Base-by-base conservation (phyloP, 2,329 filamentous ascomycete species). In the Pestalotiopsis sp. region DNA sequence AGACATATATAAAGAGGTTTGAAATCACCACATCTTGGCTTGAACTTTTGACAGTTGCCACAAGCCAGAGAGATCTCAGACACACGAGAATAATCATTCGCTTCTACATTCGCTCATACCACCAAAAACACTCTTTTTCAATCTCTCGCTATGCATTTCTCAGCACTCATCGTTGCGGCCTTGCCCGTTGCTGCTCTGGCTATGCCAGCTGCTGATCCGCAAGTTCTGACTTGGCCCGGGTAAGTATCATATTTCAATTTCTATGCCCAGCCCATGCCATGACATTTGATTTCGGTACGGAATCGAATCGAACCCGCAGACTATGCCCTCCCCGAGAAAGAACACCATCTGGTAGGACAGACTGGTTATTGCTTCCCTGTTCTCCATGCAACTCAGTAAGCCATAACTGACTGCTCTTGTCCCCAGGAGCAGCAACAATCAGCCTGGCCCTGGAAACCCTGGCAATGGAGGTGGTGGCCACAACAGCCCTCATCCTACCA, bases 131-230 rank as follows among this genome's bases (percentile, higher is more conserved):
- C 14, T 39, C n/a, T 23, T 20, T 36, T 23, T n/a, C n/a, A 36
- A 62, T 5, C 11, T n/a, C 2, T 11, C 59, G 38, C 17, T 7
- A 62, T 62, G 59, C 59, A 62, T 12, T 62, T 62, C 59, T 62
- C 59, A 11, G 12, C 59, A 36, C 6, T 62, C 31, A 27, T 62
- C 1, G 4, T 62, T 20, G 59, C 59, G 59, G 59, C 59, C 17
- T 20, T 62, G 59, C 59, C 59, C 59, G 59, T 62, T 39, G 31
- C 59, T 39, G 59, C n/a, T 39, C 59, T 62, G 59, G 59, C 59
- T 13, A 62, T 62, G 31, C 59, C 59, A 36, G 59, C 36, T 62
- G 59, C 59, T 39, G 59, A 62, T 36, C 31, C 31, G 4, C 59
- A 27, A 20, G 36, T 62, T 12, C n/a, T 62, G 31, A 38, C 59